These are phyloP conservation scores for Neurospora discreta DNA, from an alignment of 495 filamentous ascomycete genomes.

Conservation along the genomic window DNA sequence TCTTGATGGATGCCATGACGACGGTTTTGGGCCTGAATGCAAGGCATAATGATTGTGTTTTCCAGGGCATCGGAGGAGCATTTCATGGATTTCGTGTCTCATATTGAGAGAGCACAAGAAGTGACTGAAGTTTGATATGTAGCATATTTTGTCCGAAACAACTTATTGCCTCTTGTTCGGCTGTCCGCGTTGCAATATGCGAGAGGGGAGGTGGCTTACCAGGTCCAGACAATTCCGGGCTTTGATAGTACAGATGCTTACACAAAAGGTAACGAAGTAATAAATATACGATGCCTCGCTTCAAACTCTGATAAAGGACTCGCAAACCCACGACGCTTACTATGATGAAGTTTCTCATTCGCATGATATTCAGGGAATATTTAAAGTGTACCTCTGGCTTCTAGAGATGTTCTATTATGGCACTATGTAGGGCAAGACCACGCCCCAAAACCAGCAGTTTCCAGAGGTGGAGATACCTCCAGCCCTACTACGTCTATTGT, in stretches of 20 bases:
- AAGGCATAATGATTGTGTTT: not conserved
- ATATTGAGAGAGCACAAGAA: not conserved
- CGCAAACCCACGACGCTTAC: not conserved
- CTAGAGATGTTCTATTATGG: too few species aligned
- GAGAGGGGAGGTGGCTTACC: not conserved
- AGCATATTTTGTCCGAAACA: not conserved
- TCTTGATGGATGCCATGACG: not conserved
- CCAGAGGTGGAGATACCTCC: too few species aligned
- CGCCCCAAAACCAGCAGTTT: too few species aligned
- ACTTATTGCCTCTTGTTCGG: not conserved
- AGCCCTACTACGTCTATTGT: too few species aligned
- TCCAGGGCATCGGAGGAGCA: not conserved
- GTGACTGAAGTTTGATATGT: not conserved
- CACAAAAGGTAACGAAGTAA: not conserved
- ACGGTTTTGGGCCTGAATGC: not conserved
- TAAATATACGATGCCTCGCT: not conserved
- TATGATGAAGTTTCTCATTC: not conserved
- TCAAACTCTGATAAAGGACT: not conserved
- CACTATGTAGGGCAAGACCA: too few species aligned
- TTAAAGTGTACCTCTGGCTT: too few species aligned
- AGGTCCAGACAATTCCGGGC: not conserved
- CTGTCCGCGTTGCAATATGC: not conserved
- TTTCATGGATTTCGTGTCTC: not conserved
- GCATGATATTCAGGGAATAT: too few species aligned
- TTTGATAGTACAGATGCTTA: not conserved